Evolutionary conservation across 495 filamentous ascomycete species (phyloP).

Genomic region (Parachaetomium inaequale): DNA sequence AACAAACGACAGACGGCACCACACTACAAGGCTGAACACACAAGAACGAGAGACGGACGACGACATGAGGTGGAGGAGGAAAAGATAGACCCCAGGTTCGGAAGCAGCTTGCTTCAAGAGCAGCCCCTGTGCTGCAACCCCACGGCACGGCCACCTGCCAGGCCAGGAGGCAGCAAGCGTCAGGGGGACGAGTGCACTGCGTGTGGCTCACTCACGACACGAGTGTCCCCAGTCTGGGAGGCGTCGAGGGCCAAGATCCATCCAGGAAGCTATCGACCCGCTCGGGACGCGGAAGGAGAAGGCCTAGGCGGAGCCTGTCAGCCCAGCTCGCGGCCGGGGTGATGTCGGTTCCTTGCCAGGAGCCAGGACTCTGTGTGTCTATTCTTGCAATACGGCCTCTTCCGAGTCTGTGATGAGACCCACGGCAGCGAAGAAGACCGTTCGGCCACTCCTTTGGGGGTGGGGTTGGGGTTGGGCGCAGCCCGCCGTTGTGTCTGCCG

Average conservation of each 20-base stretch:
- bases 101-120: conserved; percentile 12
- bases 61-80: conserved; percentile 21
- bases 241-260: neutral
- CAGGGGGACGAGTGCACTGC: neutral
- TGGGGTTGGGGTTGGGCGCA: neutral
- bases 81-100: conserved; percentile 20
- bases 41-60: conserved; percentile 12
- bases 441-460: neutral
- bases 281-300: conserved; percentile 3
- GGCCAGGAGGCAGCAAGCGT: neutral
- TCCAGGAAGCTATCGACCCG: conserved; percentile 1
- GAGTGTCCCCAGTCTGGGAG: neutral
- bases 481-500: neutral
- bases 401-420: neutral
- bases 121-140: conserved; percentile 7
- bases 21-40: conserved; percentile 18
- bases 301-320: conserved; percentile 4
- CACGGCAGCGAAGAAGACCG: neutral
- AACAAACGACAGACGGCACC: conserved; percentile 20
- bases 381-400: neutral
- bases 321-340: conserved; percentile 1
- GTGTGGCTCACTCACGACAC: neutral
- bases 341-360: neutral
- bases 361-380: neutral
- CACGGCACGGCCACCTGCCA: neutral